Conservation (phyloP, 2,329 filamentous ascomycete species). For the Diaporthe citrichinensis region DNA sequence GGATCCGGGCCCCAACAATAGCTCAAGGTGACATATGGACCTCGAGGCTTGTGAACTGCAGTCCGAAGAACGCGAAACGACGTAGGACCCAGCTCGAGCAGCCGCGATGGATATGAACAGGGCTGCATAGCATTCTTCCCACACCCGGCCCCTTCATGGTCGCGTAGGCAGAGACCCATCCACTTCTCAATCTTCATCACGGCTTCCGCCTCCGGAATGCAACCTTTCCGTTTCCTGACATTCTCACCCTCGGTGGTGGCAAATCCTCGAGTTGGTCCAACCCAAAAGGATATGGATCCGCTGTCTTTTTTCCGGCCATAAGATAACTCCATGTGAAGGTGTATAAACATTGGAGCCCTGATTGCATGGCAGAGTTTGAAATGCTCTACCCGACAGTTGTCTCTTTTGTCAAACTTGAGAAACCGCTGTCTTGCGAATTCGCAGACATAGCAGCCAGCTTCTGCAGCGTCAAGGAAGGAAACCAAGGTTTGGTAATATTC, state of each 20-base stretch:
- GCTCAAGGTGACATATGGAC: background rate
- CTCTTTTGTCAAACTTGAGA: background rate
- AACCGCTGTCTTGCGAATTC: background rate
- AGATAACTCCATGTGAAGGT: background rate
- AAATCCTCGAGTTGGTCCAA: background rate
- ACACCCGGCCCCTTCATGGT: background rate
- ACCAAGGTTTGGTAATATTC: background rate
- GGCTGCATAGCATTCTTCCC: background rate
- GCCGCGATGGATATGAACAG: background rate
- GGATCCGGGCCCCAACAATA: background rate
- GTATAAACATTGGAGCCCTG: background rate
- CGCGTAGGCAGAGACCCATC: background rate
- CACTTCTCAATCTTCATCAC: background rate
- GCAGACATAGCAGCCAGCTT: background rate
- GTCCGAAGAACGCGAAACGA: background rate
- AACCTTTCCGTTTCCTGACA: background rate
- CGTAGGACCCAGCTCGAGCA: background rate
- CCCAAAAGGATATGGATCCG: background rate
- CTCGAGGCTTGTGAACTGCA: background rate
- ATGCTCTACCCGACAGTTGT: background rate
- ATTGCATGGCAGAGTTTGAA: background rate
- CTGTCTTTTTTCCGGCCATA: background rate
- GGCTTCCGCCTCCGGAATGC: background rate
- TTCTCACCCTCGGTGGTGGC: rapidly evolving
- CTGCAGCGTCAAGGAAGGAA: background rate